phyloP scores from a whole-genome alignment of 768 basidiomycete genomes.

The Xanthoconium purpureum region DNA sequence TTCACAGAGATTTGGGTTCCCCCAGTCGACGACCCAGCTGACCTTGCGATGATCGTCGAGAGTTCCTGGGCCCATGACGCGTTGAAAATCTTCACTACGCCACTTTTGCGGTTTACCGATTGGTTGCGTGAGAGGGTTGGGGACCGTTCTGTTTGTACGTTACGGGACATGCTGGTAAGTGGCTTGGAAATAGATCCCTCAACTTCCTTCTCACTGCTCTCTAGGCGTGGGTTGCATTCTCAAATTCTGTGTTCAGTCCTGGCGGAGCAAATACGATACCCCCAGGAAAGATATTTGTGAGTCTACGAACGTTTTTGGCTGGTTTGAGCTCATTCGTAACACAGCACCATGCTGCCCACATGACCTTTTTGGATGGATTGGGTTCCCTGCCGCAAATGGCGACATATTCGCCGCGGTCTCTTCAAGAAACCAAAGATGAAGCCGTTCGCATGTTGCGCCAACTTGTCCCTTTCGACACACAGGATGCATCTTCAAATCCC shows the following conservation, averaged over 20 bases:
- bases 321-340: constrained; percentile 13
- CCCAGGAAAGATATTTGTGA: constrained; percentile 64
- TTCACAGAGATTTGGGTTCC: constrained; percentile 99
- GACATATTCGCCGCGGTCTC: constrained; percentile 54
- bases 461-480: constrained; percentile 47
- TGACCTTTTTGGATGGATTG: constrained; percentile 90
- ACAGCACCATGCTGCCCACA: constrained; percentile 89
- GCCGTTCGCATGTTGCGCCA: constrained; percentile 53
- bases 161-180: constrained; percentile 86
- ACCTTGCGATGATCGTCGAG: constrained; percentile 75
- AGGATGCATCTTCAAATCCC: constrained; percentile 23
- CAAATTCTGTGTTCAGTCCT: constrained; percentile 53
- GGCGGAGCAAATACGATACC: constrained; percentile 34
- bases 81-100: constrained; percentile 53
- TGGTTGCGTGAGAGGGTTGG: constrained; percentile 70
- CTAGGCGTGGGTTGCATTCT: constrained; percentile 92
- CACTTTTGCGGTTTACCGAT: constrained; percentile 71
- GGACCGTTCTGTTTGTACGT: constrained; percentile 63
- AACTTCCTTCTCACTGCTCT: constrained; percentile 5
- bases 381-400: constrained; percentile 72
- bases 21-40: constrained; percentile 63
- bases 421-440: constrained; percentile 60
- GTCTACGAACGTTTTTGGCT: constrained; percentile 19
- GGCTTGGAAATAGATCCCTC: not conserved
- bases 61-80: constrained; percentile 60